Evolutionary conservation across 176 grass and related monocot species (phyloP), one percentile per base, ranked within the genome.

Genomic region (Avena insularis): DNA sequence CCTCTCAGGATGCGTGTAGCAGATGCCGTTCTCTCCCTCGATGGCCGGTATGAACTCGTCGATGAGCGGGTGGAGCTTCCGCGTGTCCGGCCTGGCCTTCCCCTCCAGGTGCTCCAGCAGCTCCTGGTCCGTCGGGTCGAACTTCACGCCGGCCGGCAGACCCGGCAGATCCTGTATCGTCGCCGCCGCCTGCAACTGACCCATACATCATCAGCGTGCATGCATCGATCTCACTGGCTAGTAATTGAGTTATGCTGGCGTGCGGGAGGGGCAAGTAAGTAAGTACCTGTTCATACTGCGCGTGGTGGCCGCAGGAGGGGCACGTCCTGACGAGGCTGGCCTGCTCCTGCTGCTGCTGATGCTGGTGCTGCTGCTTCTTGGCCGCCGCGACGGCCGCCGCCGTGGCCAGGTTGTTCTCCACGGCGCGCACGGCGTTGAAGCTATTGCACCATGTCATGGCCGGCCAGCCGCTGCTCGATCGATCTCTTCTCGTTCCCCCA

Each of bases 21-120:
- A 99, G 83, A 99, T 99, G 70, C 97, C 97, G 77, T 99, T 93
- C 89, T 99, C 97, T 38, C 97, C 97, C 66, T 99, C 92, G 21
- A 99, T 99, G 15, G 94, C 96, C 59, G 97, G 97, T 21, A 99
- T 99, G 89, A 99, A 99, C 87, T 99, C 94, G 72, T 99, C 94
- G 75, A 97, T 88, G 87, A 99, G 97, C 5, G 94, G 97, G 78
- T 99, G 94, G 53, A 92, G 92, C 27, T 90, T 93, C 2, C 85
- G 91, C 2, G 85, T 89, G 40, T 99, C 97, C 15, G 90, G 91
- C 81, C 85, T 91, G 4, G 97, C 92, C 85, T 99, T 99, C 51
- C 94, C 94, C 15, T 99, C 92, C 87, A 99, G 92, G 78, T 99
- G 97, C 33, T 99, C 92, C 31, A 99, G 89, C 48, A 99, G 77